Evolutionary conservation across 208 protist genomes (phyloP).

Genomic region (Wallacemonas sp.): DNA sequence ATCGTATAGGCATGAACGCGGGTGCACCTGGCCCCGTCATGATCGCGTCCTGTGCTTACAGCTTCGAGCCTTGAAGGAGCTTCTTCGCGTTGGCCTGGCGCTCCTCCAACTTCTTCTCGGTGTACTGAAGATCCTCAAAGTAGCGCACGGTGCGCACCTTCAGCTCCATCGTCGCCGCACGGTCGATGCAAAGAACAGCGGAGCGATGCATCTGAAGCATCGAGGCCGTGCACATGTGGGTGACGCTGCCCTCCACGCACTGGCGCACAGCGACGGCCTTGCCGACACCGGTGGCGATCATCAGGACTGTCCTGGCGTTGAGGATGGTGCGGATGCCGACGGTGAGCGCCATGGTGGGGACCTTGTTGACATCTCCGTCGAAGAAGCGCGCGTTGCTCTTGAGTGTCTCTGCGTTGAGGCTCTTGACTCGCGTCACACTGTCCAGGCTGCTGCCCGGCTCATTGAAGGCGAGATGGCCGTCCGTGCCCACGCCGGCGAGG

Average conservation of each 20-base stretch:
- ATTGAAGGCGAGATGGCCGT: constrained; percentile 96
- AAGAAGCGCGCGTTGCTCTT: constrained; percentile 95
- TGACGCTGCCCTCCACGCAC: constrained; percentile 90
- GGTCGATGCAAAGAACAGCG: constrained; percentile 91
- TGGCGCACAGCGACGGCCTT: constrained; percentile 90
- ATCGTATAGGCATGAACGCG: too few relatives aligned
- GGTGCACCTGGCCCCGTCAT: too few relatives aligned
- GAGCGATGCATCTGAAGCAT: constrained; percentile 87
- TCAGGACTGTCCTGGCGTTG: constrained; percentile 75
- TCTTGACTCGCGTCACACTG: constrained; percentile 91
- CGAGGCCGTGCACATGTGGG: constrained; percentile 92
- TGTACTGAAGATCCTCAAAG: constrained; percentile 85
- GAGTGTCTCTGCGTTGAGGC: constrained; percentile 93
- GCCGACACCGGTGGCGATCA: constrained; percentile 89
- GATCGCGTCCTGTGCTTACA: constrained; percentile 26
- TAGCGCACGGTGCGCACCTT: constrained; percentile 94
- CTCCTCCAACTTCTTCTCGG: constrained; percentile 55
- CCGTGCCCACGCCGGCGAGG: constrained; percentile 92
- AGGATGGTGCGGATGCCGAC: constrained; percentile 95
- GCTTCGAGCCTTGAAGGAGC: constrained; percentile 19
- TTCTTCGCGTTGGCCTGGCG: constrained; percentile 46
- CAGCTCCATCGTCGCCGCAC: constrained; percentile 89
- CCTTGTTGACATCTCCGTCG: constrained; percentile 80
- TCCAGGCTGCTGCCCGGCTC: constrained; percentile 93
- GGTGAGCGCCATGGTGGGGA: constrained; percentile 94